These are phyloP conservation scores for Hypoxylon fragiforme DNA, from an alignment of 495 filamentous ascomycete species.

Conservation along the genomic window DNA sequence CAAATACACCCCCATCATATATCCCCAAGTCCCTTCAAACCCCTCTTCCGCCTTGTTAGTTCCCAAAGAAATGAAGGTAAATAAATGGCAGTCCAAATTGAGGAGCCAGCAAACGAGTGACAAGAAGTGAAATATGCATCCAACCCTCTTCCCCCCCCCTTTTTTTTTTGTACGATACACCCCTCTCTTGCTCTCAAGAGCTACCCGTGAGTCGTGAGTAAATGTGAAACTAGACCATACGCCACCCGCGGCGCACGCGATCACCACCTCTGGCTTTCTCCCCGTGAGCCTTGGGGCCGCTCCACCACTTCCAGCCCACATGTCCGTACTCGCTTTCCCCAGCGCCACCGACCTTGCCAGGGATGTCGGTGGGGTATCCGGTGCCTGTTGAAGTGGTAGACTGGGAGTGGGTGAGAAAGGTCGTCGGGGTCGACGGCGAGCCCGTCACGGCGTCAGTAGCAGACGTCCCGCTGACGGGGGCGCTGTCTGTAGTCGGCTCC, in stretches of 20 bases:
- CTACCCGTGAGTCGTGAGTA: too few species aligned
- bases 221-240: constrained; percentile 13
- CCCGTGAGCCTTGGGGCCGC: not conserved
- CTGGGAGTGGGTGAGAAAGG: constrained; percentile 9
- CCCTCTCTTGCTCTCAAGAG: too few species aligned
- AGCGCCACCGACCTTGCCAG: not conserved
- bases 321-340: not conserved
- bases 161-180: constrained; percentile 21
- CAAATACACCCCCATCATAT: not conserved
- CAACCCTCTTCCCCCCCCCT: not conserved
- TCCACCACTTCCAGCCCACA: constrained; percentile 12
- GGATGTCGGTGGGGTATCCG: constrained; percentile 11
- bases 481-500: not conserved
- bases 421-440: constrained; percentile 12
- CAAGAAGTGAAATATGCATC: constrained; percentile 28
- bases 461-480: not conserved
- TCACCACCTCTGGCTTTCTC: constrained; percentile 1
- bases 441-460: constrained; percentile 14
- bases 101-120: constrained; percentile 21
- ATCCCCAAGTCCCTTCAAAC: constrained; percentile 4
- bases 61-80: not conserved
- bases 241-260: constrained; percentile 22
- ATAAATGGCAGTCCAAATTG: not conserved
- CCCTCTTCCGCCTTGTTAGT: not conserved
- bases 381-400: constrained; percentile 2